A percentile compares a stretch with the other conserved stretches of the same genome.
Conservation (phyloP, 129 eudicot species). For the Kitagawia praeruptora region DNA sequence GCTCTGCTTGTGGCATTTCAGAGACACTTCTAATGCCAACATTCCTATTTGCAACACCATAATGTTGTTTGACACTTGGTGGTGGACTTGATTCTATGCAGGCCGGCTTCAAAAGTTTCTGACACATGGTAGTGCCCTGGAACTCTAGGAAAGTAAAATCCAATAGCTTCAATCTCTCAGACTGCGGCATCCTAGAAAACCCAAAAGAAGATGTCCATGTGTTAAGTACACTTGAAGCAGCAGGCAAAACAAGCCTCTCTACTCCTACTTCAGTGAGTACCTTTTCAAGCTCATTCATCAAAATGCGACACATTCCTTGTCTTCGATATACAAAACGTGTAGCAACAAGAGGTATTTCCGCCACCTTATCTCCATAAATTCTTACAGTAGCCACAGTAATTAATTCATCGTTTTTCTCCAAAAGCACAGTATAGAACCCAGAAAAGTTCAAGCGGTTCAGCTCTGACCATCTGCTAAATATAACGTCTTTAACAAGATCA, state of each 20-base stretch:
- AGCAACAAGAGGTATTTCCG: constrained; percentile 89
- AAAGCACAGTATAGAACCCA: constrained; percentile 77
- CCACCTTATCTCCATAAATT: constrained; percentile 75
- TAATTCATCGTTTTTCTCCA: constrained; percentile 87
- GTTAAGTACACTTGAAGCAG: constrained; percentile 49
- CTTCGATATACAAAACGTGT: constrained; percentile 83
- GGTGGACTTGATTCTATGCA: constrained; percentile 19
- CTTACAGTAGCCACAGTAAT: constrained; percentile 67
- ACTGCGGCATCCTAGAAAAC: constrained; percentile 44
- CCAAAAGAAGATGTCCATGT: constrained; percentile 81
- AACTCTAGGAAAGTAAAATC: constrained; percentile 64
- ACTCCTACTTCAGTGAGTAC: constrained; percentile 63
- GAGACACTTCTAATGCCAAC: constrained; percentile 28
- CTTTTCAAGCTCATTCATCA: constrained; percentile 82
- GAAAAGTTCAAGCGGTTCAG: constrained; percentile 71
- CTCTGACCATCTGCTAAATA: constrained; percentile 76
- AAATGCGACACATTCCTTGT: constrained; percentile 85
- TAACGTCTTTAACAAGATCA: constrained; percentile 80
- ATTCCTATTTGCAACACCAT: constrained; percentile 12
- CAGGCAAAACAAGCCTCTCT: constrained; percentile 78
- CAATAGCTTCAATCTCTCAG: constrained; percentile 44
- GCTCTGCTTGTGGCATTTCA: constrained; percentile 46
- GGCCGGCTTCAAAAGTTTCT: constrained; percentile 37
- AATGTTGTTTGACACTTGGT: constrained; percentile 17
- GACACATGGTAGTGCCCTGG: constrained; percentile 79